These are phyloP conservation scores for Silybum marianum DNA, from an alignment of 129 eudicot genomes.

Conservation along the genomic window DNA sequence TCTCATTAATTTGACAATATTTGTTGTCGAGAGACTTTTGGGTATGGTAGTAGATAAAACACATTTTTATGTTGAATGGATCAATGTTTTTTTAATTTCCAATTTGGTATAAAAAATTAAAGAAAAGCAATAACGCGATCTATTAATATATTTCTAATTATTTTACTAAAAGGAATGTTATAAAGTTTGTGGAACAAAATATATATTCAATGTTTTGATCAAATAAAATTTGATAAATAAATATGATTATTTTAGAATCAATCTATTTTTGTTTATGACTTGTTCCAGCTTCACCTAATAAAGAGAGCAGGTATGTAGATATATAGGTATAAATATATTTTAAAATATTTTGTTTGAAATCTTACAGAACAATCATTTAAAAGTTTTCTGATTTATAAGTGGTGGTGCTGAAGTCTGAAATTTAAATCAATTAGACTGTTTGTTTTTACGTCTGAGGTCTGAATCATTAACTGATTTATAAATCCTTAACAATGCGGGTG, in stretches of 20 bases:
- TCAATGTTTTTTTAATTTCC: not conserved
- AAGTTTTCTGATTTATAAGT: too few relatives aligned
- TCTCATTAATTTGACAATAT: not conserved
- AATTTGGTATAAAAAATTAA: not conserved
- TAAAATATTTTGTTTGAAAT: too few relatives aligned
- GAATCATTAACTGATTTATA: too few relatives aligned
- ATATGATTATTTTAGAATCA: not conserved
- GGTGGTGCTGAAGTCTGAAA: too few relatives aligned
- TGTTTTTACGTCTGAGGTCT: too few relatives aligned
- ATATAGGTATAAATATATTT: too few relatives aligned
- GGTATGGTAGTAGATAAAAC: not conserved
- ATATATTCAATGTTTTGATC: not conserved
- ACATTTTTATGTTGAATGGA: not conserved
- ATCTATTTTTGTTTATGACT: not conserved
- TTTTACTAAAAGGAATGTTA: not conserved
- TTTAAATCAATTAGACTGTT: too few relatives aligned
- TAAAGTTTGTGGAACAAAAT: not conserved
- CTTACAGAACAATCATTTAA: too few relatives aligned
- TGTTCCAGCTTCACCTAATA: not conserved
- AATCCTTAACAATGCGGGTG: too few relatives aligned
- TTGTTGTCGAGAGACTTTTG: not conserved
- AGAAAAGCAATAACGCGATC: not conserved
- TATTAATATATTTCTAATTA: not conserved
- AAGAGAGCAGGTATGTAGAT: not conserved
- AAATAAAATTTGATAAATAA: too few relatives aligned